Base-by-base conservation (phyloP, 1,284 basidiomycete genomes). In the Boletus sp. region DNA sequence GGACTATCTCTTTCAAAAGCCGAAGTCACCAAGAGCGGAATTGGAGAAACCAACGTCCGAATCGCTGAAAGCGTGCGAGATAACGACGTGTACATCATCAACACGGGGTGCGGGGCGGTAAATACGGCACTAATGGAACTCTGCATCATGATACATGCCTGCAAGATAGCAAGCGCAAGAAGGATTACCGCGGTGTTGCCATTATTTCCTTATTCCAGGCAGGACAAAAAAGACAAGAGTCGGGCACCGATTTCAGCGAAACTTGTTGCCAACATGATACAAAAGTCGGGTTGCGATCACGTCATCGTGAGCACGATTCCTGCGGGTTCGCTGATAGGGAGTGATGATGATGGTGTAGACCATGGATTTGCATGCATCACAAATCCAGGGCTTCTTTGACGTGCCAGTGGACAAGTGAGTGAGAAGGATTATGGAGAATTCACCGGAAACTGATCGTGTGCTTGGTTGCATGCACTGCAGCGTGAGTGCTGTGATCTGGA, bases 141-240 rank as follows among this genome's bases (percentile, higher is more conserved):
- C 41, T 95, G 95, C 68, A 99, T 99, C 69, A 98, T 99, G 94
- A 96, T 98, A 62, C 95, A 99, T 68, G 95, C 96, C 13, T 98
- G 96, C 83, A 97, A 96, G 74, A 94, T 94, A 63, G 90, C 92
- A 27, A 94, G 91, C 56, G 94, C 95, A 45, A 90, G 88, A 66
- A 79, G 96, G 57, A 97, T 99, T 66, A 98, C 95, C 16, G 95
- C 95, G 25, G 94, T 99, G 57, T 79, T 96, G 48, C 94, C 94
- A 38, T 81, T 96, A 44, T 97, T 94, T 72, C 93, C 93, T 16
- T 97, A 97, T 69, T 84, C 94, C 22, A 80, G 94, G 39, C 94
- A 99, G 72, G 96, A 99, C 76, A 99, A 99, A 72, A 99, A 99
- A 74, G 96, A 99, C 80, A 99, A 99, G 75, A 94, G 91, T 58